phyloP scores from a whole-genome alignment of 2,329 filamentous ascomycete species.

The Talaromyces sp. region DNA sequence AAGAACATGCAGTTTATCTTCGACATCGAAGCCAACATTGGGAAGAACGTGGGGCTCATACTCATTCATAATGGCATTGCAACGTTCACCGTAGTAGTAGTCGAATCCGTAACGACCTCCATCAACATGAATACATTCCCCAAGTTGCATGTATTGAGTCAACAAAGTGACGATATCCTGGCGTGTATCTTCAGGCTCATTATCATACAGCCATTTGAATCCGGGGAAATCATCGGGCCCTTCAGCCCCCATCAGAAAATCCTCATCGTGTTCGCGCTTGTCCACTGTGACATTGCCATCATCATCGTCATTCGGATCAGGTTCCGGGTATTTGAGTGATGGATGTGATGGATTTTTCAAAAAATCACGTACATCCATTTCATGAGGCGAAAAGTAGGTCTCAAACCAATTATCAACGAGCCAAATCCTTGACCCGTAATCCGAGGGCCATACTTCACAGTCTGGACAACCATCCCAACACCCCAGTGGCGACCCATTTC shows the following conservation, averaged over 20 bases:
- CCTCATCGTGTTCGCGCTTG: background rate
- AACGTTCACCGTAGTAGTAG: background rate
- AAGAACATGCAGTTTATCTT: background rate
- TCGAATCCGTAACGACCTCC: background rate
- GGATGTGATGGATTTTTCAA: background rate
- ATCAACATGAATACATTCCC: background rate
- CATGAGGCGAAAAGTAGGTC: background rate
- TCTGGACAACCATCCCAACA: constrained; percentile 13
- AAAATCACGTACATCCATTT: background rate
- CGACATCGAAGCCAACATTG: background rate
- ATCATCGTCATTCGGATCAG: background rate
- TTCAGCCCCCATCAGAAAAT: background rate
- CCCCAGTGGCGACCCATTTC: background rate
- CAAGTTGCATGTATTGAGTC: background rate
- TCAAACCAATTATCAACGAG: constrained; percentile 6
- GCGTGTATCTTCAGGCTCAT: background rate
- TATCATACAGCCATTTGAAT: background rate
- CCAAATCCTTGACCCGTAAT: background rate
- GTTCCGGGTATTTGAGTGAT: background rate
- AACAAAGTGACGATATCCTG: background rate
- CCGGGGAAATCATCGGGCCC: background rate
- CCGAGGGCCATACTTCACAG: background rate
- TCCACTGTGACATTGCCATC: background rate
- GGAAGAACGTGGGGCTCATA: constrained; percentile 11
- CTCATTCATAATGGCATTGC: constrained; percentile 4